phyloP scores from a whole-genome alignment of 1,284 basidiomycete genomes.

The Puccinia coronata region DNA sequence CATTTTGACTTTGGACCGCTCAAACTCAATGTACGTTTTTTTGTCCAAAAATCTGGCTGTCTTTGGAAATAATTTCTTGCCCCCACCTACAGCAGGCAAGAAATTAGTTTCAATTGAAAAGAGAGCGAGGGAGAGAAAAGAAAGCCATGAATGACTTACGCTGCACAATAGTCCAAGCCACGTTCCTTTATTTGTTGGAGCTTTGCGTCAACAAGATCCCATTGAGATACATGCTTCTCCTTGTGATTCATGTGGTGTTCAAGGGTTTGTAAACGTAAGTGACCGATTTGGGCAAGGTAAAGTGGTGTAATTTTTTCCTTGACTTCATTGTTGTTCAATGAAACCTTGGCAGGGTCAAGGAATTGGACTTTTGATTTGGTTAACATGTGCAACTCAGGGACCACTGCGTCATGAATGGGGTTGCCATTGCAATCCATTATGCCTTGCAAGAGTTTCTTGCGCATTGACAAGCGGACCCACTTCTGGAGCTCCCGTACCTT shows the following conservation, averaged over 20 bases:
- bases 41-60: too few relatives aligned
- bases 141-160: background rate
- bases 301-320: background rate
- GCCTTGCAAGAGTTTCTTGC: background rate
- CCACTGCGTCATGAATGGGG: background rate
- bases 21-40: too few relatives aligned
- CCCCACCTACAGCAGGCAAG: too few relatives aligned
- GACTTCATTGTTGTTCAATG: background rate
- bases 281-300: background rate
- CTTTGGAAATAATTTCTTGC: too few relatives aligned
- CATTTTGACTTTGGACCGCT: too few relatives aligned
- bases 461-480: background rate
- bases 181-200: background rate
- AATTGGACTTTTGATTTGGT: background rate
- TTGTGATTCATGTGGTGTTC: background rate
- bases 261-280: background rate
- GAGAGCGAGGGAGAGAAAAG: too few relatives aligned
- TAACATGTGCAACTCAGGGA: background rate
- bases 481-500: background rate
- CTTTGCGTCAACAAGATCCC: background rate
- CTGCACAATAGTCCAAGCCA: background rate
- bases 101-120: background rate
- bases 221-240: background rate
- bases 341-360: background rate
- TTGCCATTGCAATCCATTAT: background rate